phyloP scores from a whole-genome alignment of 2,329 filamentous ascomycete genomes.

The Lachnellula subtilissima region DNA sequence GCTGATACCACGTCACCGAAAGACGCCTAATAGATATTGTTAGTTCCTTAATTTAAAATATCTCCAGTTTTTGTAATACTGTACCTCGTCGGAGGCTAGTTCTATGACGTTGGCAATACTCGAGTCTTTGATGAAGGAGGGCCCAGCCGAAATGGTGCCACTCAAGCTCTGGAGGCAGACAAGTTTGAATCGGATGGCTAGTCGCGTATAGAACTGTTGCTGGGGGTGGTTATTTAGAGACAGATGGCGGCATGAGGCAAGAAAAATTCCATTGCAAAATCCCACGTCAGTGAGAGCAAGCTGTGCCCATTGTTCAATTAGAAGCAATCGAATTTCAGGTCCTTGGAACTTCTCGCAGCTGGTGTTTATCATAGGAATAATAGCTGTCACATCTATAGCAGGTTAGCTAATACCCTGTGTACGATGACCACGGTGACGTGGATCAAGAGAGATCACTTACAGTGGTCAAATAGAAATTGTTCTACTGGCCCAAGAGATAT shows the following conservation, averaged over 20 bases:
- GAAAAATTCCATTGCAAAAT: background rate
- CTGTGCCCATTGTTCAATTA: background rate
- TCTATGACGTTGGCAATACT: background rate
- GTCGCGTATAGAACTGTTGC: background rate
- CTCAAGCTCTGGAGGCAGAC: background rate
- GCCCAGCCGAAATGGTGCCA: background rate
- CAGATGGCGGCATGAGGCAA: background rate
- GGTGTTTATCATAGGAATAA: background rate
- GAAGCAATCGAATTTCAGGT: background rate
- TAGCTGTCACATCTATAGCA: background rate
- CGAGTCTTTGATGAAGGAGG: background rate
- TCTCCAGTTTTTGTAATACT: background rate
- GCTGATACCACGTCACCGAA: background rate
- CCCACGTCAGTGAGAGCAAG: background rate
- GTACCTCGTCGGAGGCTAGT: background rate
- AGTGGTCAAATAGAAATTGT: slow-evolving; percentile 45
- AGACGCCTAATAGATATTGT: background rate
- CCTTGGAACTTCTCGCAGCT: background rate
- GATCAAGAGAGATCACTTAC: slow-evolving; percentile 41
- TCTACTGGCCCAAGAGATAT: slow-evolving; percentile 34
- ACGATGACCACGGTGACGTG: too few relatives aligned
- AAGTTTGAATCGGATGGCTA: background rate
- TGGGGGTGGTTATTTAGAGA: background rate
- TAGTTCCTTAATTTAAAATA: background rate
- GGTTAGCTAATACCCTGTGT: background rate